Evolutionary conservation across 345 rosid species (phyloP).

Genomic region (Lumnitzera littorea): DNA sequence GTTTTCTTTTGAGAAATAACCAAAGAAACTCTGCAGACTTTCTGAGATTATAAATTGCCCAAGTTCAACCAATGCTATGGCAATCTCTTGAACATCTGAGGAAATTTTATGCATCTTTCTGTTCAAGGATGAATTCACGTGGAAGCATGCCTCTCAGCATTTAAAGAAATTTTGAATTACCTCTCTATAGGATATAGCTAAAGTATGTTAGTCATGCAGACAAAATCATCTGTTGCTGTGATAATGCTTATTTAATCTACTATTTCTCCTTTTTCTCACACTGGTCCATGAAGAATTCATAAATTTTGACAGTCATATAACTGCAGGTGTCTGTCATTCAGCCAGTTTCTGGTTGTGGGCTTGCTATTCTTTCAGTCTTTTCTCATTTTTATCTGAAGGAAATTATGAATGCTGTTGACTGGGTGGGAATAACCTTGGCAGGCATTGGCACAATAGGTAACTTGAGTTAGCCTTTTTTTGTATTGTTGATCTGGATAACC

Average conservation of each 20-base stretch:
- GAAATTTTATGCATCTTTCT: too few species aligned
- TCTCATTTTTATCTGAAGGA: constrained; percentile 95
- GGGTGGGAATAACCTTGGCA: constrained; percentile 90
- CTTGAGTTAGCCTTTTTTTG: constrained; percentile 14
- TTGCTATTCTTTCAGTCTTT: constrained; percentile 82
- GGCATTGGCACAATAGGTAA: constrained; percentile 98
- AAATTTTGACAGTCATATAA: constrained; percentile 10
- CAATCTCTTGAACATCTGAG: too few species aligned
- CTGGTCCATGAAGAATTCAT: not conserved
- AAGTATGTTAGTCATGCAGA: too few species aligned
- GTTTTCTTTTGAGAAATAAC: too few species aligned
- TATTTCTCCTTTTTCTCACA: constrained; percentile 2
- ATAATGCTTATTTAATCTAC: not conserved
- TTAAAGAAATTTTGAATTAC: too few species aligned
- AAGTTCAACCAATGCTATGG: too few species aligned
- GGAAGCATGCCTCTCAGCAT: too few species aligned
- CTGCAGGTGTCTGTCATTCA: constrained; percentile 89
- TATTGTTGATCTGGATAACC: not conserved
- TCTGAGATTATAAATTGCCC: too few species aligned
- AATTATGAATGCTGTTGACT: constrained; percentile 85
- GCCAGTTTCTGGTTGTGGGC: constrained; percentile 98
- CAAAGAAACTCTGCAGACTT: too few species aligned
- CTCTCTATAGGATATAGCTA: too few species aligned
- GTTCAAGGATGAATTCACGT: too few species aligned
- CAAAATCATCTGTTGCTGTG: too few species aligned